A percentile compares a stretch with the other conserved stretches of the same genome.
Conservation (phyloP, 202 grass and related monocot species). For the Dendrocalamus latiflorus region DNA sequence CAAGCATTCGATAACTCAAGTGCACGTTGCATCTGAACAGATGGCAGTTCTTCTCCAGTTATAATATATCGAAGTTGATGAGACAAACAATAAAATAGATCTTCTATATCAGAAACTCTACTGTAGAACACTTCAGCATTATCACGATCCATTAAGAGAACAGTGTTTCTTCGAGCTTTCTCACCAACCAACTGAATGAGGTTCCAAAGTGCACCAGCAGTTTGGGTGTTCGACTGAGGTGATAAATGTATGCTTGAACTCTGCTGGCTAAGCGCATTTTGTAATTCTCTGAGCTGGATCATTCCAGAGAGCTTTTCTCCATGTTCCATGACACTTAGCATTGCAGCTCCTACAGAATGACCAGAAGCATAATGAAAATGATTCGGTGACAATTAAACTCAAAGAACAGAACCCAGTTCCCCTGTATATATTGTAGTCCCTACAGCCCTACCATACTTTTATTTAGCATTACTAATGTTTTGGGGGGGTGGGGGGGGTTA, state of each 20-base stretch:
- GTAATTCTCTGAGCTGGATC: constrained; percentile 86
- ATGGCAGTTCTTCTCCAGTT: constrained; percentile 50
- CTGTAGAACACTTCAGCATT: constrained; percentile 99
- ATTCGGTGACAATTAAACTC: neutral
- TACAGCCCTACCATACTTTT: neutral
- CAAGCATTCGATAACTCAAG: constrained; percentile 86
- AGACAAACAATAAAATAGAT: constrained; percentile 82
- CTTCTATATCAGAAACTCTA: constrained; percentile 89
- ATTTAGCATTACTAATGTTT: neutral
- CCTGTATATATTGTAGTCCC: neutral
- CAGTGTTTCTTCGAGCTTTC: constrained; percentile 85
- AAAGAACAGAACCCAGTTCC: constrained; percentile 4
- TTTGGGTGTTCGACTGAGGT: constrained; percentile 48
- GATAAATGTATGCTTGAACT: constrained; percentile 35
- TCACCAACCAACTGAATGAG: constrained; percentile 96
- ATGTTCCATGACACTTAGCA: constrained; percentile 92
- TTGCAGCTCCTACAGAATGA: constrained; percentile 58
- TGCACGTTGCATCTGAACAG: constrained; percentile 59
- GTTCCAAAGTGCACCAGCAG: constrained; percentile 71
- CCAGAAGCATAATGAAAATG: neutral
- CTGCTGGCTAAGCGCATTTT: constrained; percentile 70
- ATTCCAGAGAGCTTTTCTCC: constrained; percentile 93
- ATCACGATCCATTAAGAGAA: constrained; percentile 96
- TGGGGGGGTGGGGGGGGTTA: neutral
- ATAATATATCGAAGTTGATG: constrained; percentile 80